phyloP scores from a whole-genome alignment of 2,329 filamentous ascomycete genomes.

The Elsinoe perseae region DNA sequence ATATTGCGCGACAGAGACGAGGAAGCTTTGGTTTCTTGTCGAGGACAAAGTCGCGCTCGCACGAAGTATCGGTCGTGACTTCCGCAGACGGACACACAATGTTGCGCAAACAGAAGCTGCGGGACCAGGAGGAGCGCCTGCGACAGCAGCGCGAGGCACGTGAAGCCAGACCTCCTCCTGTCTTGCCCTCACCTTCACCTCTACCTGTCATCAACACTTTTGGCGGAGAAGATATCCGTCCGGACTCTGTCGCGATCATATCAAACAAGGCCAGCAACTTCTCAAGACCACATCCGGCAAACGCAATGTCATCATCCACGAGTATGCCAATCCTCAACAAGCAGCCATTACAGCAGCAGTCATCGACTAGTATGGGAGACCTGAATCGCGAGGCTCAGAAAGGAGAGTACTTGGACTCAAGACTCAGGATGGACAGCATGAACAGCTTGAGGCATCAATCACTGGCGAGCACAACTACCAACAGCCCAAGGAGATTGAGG shows the following conservation, averaged over 20 bases:
- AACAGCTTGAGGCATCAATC: conserved; percentile 95
- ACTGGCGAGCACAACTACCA: conserved; percentile 82
- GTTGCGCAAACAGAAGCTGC: conserved; percentile 35
- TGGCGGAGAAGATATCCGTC: conserved; percentile 54
- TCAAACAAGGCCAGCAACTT: conserved; percentile 38
- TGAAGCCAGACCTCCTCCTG: conserved; percentile 53
- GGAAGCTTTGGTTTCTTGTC: conserved; percentile 18
- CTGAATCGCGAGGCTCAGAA: conserved; percentile 25
- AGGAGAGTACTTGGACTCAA: conserved; percentile 62
- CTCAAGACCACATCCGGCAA: conserved; percentile 36
- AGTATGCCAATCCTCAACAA: conserved; percentile 15
- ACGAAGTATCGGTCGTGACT: conserved; percentile 17
- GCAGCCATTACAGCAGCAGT: not conserved
- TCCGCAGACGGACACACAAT: conserved; percentile 20
- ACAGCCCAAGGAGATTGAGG: conserved; percentile 83
- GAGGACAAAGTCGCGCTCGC: conserved; percentile 17
- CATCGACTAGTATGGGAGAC: not conserved
- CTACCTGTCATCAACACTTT: conserved; percentile 49
- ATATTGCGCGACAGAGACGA: not conserved
- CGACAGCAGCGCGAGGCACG: conserved; percentile 48
- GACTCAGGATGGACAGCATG: conserved; percentile 86
- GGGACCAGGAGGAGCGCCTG: conserved; percentile 44
- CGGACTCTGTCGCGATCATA: conserved; percentile 55
- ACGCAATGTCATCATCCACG: conserved; percentile 40
- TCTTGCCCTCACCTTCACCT: conserved; percentile 44